phyloP scores from a whole-genome alignment of 495 filamentous ascomycete species.

The Neurospora hispaniola region DNA sequence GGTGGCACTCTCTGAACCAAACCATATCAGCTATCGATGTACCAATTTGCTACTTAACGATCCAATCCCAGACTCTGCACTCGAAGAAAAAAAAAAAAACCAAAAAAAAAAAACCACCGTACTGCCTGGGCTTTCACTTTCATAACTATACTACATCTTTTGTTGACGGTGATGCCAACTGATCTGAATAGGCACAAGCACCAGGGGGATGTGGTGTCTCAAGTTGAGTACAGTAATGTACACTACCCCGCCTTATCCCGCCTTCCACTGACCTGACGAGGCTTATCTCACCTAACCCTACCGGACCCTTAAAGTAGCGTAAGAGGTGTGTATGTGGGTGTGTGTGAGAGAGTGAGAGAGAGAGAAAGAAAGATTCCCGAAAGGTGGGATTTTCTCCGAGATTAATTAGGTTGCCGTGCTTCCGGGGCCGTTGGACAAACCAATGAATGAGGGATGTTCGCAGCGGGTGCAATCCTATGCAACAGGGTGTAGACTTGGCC shows the following conservation, averaged over 20 bases:
- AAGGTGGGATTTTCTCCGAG: neutral
- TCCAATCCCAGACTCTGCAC: neutral
- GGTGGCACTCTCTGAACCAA: neutral
- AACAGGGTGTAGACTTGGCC: neutral
- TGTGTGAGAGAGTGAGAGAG: neutral
- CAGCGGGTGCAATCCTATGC: neutral
- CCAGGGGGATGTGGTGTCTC: neutral
- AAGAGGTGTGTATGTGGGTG: neutral
- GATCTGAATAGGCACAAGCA: neutral
- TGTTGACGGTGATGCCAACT: neutral
- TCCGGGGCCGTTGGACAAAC: neutral
- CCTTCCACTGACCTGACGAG: neutral
- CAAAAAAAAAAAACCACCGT: neutral
- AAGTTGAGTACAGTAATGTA: neutral
- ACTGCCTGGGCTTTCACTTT: neutral
- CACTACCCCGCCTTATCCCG: neutral
- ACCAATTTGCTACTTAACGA: neutral
- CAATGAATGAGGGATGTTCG: neutral
- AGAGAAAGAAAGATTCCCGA: neutral
- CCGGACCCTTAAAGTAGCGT: neutral
- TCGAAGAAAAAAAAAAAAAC: neutral
- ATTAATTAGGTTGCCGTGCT: neutral
- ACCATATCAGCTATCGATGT: neutral
- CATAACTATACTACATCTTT: neutral
- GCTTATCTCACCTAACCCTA: neutral